Evolutionary conservation across 2,329 filamentous ascomycete genomes (phyloP), one percentile per base, ranked within the genome.

Genomic region (Fusarium sp.): DNA sequence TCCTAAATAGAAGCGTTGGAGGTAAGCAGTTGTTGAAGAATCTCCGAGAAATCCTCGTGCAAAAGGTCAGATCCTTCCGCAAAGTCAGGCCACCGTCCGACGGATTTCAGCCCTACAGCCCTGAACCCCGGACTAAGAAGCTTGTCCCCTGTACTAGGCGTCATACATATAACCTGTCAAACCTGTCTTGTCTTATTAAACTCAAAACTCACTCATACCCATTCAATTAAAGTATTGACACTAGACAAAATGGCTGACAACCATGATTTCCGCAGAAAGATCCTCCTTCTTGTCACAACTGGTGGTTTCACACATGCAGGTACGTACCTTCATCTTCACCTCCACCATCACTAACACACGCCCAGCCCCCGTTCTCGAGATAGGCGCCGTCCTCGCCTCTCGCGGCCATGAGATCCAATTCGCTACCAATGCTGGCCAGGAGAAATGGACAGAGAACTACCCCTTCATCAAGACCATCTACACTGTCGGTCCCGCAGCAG

Each of bases 221-320:
- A 39, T 25, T 22, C 19, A 26, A 44, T 60, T 54, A 60, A 48
- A 60, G 41, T 55, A 47, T 35, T 43, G 35, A 55, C 41, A 8
- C 15, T 45, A 42, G 34, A 32, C 34, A 26, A 32, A 55, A 72
- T 68, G 61, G 43, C 61, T 44, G 56, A 55, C 39, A 51, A 38
- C 22, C 50, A 45, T 25, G 44, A 53, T 2, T 58, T 55, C 31
- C 36, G 25, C 4, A 60, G 69, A 25, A 63, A 51, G 26, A 71
- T 77, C 22, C 69, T 77, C 40, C 65, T 77, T 26, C 70, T 76
- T 7, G 74, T 69, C 19, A 76, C 74, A 4, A 72, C 70, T 4
- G 75, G 75, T n/a, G 76, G 76, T 29, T 76, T 75, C 48, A 77
- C 75, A 5, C 74, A 77, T 42, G 74, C 75, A 22, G 69, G 72